Base-by-base conservation (phyloP, 495 filamentous ascomycete genomes). In the Bryoglossum gracile region DNA sequence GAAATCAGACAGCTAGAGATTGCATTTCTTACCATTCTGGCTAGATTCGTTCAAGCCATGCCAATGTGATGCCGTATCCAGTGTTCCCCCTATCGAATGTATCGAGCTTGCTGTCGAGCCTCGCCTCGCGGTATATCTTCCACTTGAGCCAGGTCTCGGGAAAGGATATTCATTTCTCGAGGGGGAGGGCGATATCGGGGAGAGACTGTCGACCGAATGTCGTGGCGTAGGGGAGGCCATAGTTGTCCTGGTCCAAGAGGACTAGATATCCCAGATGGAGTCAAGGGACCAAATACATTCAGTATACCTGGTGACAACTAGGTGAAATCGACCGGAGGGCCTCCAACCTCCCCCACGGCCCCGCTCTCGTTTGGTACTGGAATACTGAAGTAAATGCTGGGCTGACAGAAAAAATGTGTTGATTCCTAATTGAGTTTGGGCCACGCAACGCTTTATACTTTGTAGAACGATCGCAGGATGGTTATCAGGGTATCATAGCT, bases 21-120 rank as follows among this genome's bases (percentile, higher is more conserved):
- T 17, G 2, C 33, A 23, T n/a, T n/a, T 46, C 69, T 34, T 60
- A 84, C 82, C 88, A 78, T 95, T 95, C 53, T 88, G 84, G 6
- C 82, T 80, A 4, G 80, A 76, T 59, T 96, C 89, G 30, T 78
- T 77, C 52, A 92, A 76, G 23, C 81, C 73, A 43, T 72, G 68
- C 61, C 81, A 73, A 37, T 71, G 66, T 58, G 66, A 69, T 70
- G 76, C 69, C 62, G 62, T 74, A 35, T 95, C 88, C 50, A 95
- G 65, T 32, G 83, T 74, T 21, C 83, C 83, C 18, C 84, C 83
- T 51, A 87, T 76, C 42, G 90, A 95, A 57, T 77, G 77, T 56
- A 91, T 78, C 21, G 90, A 95, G 73, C 89, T 94, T 25, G 91
- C 84, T 3, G 81, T 86, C 16, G 91, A 97, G 43, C 81, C 86